Evolutionary conservation across 768 basidiomycete genomes (phyloP).

Genomic region (Amanita pseudoporphyria): DNA sequence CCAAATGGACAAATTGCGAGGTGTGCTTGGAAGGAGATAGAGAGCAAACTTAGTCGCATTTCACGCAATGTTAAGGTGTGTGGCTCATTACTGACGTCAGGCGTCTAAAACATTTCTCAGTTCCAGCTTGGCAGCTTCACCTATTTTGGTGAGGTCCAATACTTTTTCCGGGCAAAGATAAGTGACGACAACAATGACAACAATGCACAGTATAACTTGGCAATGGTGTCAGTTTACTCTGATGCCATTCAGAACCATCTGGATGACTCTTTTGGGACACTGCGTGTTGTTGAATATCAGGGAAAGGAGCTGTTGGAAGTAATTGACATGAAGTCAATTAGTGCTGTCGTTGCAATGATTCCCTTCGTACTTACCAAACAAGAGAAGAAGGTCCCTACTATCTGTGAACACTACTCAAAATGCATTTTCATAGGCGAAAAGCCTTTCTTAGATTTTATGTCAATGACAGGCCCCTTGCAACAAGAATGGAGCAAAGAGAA

Average conservation of each 20-base stretch:
- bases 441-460: slow-evolving; percentile 3
- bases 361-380: neutral
- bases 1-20: slow-evolving; percentile 28
- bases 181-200: neutral
- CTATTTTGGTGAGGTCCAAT: slow-evolving; percentile 1
- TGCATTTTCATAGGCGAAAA: slow-evolving; percentile 12
- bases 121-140: neutral
- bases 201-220: neutral
- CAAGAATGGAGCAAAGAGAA: too few species aligned
- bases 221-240: neutral
- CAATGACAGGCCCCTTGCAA: too few species aligned
- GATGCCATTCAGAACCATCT: neutral
- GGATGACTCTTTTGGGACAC: neutral
- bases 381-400: too few species aligned
- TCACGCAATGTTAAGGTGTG: slow-evolving; percentile 3
- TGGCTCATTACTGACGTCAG: too few species aligned
- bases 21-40: slow-evolving; percentile 22
- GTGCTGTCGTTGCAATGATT: too few species aligned
- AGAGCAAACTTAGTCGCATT: neutral
- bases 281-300: neutral
- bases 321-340: too few species aligned
- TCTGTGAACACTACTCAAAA: slow-evolving; percentile 21
- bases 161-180: slow-evolving; percentile 1
- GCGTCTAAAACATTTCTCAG: too few species aligned
- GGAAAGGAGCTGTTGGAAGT: too few species aligned